A percentile compares a stretch with the other conserved stretches of the same genome.
Evolutionary conservation across 352 stramenopile species (phyloP).

Genomic region (Phytophthora cryptogea): DNA sequence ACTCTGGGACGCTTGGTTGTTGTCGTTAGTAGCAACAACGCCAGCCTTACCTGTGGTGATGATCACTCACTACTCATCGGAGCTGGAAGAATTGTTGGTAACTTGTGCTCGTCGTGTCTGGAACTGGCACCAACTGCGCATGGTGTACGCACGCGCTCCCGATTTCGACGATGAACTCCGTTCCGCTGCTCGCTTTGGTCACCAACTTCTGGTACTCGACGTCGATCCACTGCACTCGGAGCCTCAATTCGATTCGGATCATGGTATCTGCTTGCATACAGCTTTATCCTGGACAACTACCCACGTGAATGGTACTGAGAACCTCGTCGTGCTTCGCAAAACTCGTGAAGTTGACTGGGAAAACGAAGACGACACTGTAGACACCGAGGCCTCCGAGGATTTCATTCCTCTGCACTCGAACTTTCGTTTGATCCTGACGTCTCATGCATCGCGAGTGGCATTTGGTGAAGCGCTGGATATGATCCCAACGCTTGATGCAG

Average conservation of each 20-base stretch:
- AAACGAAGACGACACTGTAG: not conserved
- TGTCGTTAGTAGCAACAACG: conserved; percentile 37
- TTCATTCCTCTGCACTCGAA: conserved; percentile 38
- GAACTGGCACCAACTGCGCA: conserved; percentile 49
- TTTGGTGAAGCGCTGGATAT: conserved; percentile 51
- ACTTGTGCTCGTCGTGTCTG: conserved; percentile 44
- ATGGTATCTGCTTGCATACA: conserved; percentile 16
- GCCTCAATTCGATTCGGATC: not conserved
- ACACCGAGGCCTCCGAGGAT: not conserved
- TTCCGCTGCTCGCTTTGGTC: conserved; percentile 43
- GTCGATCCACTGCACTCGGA: conserved; percentile 49
- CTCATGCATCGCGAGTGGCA: conserved; percentile 20
- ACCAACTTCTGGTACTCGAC: conserved; percentile 66
- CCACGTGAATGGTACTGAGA: conserved; percentile 19
- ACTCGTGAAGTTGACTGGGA: not conserved
- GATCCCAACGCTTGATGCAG: conserved; percentile 42
- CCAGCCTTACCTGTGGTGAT: conserved; percentile 40
- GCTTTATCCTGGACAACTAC: conserved; percentile 43
- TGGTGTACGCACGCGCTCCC: conserved; percentile 37
- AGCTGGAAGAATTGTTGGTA: conserved; percentile 52
- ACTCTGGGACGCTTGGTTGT: conserved; percentile 47
- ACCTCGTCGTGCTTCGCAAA: conserved; percentile 25
- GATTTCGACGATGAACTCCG: conserved; percentile 43
- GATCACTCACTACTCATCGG: conserved; percentile 43
- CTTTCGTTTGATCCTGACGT: conserved; percentile 54